Percentiles rank a stretch among this genome's conserved stretches.
phyloP scores from a whole-genome alignment of 2,329 filamentous ascomycete species.

The Ophiocordyceps camponoti-saundersi region DNA sequence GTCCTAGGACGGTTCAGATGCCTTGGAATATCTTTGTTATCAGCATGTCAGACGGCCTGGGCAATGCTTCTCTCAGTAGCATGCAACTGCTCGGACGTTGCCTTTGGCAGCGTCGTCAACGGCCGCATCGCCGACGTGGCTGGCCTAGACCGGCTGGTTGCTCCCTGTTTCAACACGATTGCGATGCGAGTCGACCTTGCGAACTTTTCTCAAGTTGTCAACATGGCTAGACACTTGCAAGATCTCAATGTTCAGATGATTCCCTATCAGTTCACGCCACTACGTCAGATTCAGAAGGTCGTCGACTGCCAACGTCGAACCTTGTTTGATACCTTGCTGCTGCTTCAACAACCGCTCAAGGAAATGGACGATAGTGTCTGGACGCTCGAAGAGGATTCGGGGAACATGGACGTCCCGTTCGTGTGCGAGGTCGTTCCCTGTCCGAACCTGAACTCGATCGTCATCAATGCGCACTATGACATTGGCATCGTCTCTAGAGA shows the following conservation, averaged over 20 bases:
- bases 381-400: conserved; percentile 37
- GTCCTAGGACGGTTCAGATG: conserved; percentile 32
- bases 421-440: conserved; percentile 59
- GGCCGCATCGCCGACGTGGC: conserved; percentile 54
- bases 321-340: conserved; percentile 66
- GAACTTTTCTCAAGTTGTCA: conserved; percentile 27
- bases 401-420: conserved; percentile 57
- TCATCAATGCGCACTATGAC: conserved; percentile 46
- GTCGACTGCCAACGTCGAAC: conserved; percentile 23
- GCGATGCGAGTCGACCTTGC: conserved; percentile 47
- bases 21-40: conserved; percentile 44
- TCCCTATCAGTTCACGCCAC: conserved; percentile 55
- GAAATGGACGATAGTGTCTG: conserved; percentile 38
- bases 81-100: conserved; percentile 45
- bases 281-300: conserved; percentile 51
- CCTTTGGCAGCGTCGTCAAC: conserved; percentile 75
- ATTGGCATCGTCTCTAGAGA: conserved; percentile 18
- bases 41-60: conserved; percentile 59
- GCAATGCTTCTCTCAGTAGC: conserved; percentile 41
- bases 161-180: conserved; percentile 83
- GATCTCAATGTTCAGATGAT: conserved; percentile 42
- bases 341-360: conserved; percentile 52
- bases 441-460: conserved; percentile 29
- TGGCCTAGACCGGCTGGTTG: conserved; percentile 55
- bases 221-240: conserved; percentile 44